Evolutionary conservation across 768 basidiomycete species (phyloP).

Genomic region (Pleurotus platypus): DNA sequence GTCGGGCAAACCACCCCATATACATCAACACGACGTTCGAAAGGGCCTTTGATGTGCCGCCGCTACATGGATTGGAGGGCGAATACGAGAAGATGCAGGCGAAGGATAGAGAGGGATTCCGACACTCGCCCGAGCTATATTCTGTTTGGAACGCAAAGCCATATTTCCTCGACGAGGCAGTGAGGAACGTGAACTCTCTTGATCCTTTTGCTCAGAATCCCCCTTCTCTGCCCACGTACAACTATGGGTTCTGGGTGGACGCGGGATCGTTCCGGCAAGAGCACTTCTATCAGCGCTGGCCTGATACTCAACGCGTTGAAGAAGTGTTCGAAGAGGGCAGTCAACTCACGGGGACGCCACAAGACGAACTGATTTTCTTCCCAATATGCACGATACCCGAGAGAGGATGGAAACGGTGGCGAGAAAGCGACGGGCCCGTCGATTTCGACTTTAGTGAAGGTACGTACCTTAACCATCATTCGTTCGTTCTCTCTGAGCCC

Average conservation of each 20-base stretch:
- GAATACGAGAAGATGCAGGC: constrained; percentile 39
- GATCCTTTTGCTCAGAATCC: background rate
- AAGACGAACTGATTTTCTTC: constrained; percentile 47
- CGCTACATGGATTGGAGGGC: constrained; percentile 28
- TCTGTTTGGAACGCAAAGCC: constrained; percentile 56
- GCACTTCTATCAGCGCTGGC: constrained; percentile 47
- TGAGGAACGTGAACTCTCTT: constrained; percentile 16
- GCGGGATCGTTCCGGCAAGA: constrained; percentile 46
- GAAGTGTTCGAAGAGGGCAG: constrained; percentile 35
- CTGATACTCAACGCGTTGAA: constrained; percentile 34
- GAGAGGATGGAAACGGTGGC: constrained; percentile 30
- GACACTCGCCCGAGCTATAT: constrained; percentile 47
- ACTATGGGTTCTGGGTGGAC: constrained; percentile 59
- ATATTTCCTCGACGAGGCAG: constrained; percentile 42
- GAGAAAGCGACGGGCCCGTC: constrained; percentile 43
- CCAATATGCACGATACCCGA: constrained; percentile 37
- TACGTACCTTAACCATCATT: constrained; percentile 15
- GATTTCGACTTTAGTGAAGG: constrained; percentile 52
- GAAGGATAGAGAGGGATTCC: constrained; percentile 38
- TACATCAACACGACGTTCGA: constrained; percentile 42
- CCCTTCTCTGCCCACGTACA: constrained; percentile 24
- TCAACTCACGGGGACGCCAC: constrained; percentile 20
- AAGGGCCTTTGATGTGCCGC: constrained; percentile 45
- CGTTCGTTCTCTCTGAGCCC: background rate
- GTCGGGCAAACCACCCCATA: constrained; percentile 29